Conservation (phyloP, 306 rosid species). For the Neltuma alba region DNA sequence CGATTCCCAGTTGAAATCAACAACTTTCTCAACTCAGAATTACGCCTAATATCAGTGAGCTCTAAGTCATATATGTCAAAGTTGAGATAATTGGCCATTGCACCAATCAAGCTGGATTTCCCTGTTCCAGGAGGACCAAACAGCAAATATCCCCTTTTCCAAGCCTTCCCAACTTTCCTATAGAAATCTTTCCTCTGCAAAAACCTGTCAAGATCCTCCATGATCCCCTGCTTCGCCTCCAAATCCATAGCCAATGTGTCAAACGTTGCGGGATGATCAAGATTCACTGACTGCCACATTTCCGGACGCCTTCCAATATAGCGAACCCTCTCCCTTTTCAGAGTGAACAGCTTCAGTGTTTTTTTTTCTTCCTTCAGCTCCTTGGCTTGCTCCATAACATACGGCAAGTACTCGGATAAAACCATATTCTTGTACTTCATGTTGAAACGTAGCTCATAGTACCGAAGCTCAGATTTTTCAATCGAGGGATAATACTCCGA, state of each 20-base stretch:
- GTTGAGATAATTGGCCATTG: slow-evolving; percentile 43
- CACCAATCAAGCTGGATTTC: slow-evolving; percentile 45
- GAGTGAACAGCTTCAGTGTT: slow-evolving; percentile 39
- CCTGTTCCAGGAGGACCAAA: slow-evolving; percentile 49
- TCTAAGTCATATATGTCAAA: slow-evolving; percentile 45
- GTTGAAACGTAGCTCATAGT: slow-evolving; percentile 39
- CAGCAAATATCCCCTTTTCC: slow-evolving; percentile 47
- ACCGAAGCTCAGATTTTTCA: background rate
- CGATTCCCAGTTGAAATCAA: slow-evolving; percentile 30
- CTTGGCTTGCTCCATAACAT: slow-evolving; percentile 37
- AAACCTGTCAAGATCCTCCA: slow-evolving; percentile 39
- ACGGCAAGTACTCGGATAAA: slow-evolving; percentile 30
- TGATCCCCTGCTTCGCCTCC: slow-evolving; percentile 33
- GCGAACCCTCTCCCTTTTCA: background rate
- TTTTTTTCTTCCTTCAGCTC: slow-evolving; percentile 29
- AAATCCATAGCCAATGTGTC: slow-evolving; percentile 41
- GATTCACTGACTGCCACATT: slow-evolving; percentile 33
- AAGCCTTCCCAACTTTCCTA: slow-evolving; percentile 47
- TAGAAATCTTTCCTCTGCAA: slow-evolving; percentile 36
- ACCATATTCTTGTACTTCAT: slow-evolving; percentile 36
- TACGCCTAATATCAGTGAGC: slow-evolving; percentile 31
- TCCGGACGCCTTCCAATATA: background rate
- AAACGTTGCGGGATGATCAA: slow-evolving; percentile 42
- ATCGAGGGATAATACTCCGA: background rate
- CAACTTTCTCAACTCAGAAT: slow-evolving; percentile 37